These are phyloP conservation scores for Leucaena leucocephala DNA, from an alignment of 306 rosid genomes.

Conservation along the genomic window DNA sequence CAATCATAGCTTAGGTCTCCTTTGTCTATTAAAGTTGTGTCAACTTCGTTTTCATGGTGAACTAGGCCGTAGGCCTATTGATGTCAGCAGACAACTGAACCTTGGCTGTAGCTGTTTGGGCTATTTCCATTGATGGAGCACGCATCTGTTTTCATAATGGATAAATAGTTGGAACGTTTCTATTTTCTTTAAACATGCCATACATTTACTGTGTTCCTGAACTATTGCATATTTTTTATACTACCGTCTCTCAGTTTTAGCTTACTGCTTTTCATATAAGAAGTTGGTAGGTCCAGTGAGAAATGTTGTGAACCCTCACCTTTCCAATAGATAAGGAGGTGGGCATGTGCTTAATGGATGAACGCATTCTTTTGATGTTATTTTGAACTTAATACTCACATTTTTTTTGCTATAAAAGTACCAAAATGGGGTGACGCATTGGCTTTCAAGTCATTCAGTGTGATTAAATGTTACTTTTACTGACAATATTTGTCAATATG, in stretches of 20 bases:
- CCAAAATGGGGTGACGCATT: not conserved
- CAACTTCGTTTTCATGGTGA: not conserved
- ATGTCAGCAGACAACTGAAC: not conserved
- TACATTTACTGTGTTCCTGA: not conserved
- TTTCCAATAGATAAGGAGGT: not conserved
- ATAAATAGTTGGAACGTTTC: not conserved
- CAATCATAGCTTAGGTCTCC: not conserved
- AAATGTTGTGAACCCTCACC: not conserved
- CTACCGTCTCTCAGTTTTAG: not conserved
- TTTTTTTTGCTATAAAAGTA: not conserved
- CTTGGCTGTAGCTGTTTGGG: not conserved
- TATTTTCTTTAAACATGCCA: not conserved
- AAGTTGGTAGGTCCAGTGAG: not conserved
- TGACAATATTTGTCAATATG: slow-evolving; percentile 9
- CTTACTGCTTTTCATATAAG: not conserved
- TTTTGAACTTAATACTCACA: not conserved
- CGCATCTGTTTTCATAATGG: not conserved
- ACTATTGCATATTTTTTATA: not conserved
- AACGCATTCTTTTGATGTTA: not conserved
- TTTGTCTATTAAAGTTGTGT: not conserved
- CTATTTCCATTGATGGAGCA: not conserved
- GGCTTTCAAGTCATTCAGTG: not conserved
- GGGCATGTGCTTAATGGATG: not conserved
- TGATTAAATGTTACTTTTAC: slow-evolving; percentile 6
- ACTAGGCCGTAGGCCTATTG: not conserved